Base-by-base conservation (phyloP, 2,329 filamentous ascomycete genomes). In the Paraphaeosphaeria sporulosa region DNA sequence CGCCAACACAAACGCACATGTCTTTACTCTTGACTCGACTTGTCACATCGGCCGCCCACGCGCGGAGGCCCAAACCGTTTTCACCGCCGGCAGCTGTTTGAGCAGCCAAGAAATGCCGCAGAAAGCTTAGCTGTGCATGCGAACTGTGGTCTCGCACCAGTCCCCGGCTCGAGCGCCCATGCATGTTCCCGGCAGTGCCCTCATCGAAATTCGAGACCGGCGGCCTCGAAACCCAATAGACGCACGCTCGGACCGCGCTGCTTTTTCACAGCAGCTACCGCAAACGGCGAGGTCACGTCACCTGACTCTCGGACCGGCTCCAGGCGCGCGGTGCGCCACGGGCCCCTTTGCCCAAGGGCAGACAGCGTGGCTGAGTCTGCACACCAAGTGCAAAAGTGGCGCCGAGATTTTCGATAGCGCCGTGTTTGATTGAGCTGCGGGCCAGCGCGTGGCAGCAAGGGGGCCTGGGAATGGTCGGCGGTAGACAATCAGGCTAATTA, bases 81-180 rank as follows among this genome's bases (percentile, higher is more conserved):
- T 25, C 25, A 7, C 32, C 36, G 19, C 25, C 13, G 17, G 6
- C 32, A 40, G 10, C 13, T 12, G 15, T n/a, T 30, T 17, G 38
- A 32, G 38, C 3, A 32, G 52, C 52, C 52, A 55, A 55, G 52
- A 55, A 47, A 55, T 47, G 52, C 52, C 30, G 52, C 52, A 46
- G 19, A 55, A 55, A 43, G 36, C 38, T 54, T 43, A 23, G 19
- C 42, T n/a, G n/a, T 10, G n/a, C 19, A 23, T 40, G 38, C 38
- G 5, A 40, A n/a, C 38, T 40, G 17, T 17, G 7, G 7, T 5
- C 38, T 7, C 34, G 36, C 30, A 32, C 30, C 30, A 32, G 3
- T 32, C 30, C 10, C 30, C 30, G 30, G 30, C 30, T 32, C 30
- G 30, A 6, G 30, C 30, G 30, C 30, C 30, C 8, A 32, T 12